A percentile compares a stretch with the other conserved stretches of the same genome.
These are phyloP conservation scores for Sugiyamaella japonica DNA, from an alignment of 1,139 yeast genomes.

Conservation along the genomic window DNA sequence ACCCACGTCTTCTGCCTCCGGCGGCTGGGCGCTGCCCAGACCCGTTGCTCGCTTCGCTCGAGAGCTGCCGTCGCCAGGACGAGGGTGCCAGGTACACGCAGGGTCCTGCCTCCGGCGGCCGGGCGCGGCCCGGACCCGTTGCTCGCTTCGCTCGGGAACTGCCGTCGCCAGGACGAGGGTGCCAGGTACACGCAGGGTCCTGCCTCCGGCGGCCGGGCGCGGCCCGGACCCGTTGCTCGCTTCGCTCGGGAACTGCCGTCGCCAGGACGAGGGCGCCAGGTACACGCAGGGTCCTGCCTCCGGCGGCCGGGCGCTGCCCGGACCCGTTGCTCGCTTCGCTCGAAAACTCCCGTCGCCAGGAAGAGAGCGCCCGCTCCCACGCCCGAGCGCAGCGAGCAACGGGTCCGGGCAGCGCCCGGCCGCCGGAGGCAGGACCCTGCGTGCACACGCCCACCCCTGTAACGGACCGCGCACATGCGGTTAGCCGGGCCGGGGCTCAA, in stretches of 20 bases:
- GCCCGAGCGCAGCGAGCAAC: not conserved
- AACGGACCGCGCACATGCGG: not conserved
- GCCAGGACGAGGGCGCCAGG: not conserved
- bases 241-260: not conserved
- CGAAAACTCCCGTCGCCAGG: not conserved
- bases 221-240: not conserved
- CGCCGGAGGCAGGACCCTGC: not conserved
- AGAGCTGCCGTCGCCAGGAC: not conserved
- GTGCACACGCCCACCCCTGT: not conserved
- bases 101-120: not conserved
- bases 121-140: not conserved
- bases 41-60: not conserved
- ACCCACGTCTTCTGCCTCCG: not conserved
- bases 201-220: not conserved
- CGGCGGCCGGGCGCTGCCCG: not conserved
- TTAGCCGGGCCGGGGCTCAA: not conserved
- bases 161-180: no score
- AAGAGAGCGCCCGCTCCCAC: not conserved
- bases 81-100: not conserved
- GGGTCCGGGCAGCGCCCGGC: conserved; percentile 5
- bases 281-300: not conserved
- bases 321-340: not conserved
- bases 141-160: not conserved
- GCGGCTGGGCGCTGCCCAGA: conserved; percentile 3
- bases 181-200: no score